Evolutionary conservation across 495 filamentous ascomycete genomes (phyloP), one percentile per base, ranked within the genome.

Genomic region (Glarea lozoyensis): DNA sequence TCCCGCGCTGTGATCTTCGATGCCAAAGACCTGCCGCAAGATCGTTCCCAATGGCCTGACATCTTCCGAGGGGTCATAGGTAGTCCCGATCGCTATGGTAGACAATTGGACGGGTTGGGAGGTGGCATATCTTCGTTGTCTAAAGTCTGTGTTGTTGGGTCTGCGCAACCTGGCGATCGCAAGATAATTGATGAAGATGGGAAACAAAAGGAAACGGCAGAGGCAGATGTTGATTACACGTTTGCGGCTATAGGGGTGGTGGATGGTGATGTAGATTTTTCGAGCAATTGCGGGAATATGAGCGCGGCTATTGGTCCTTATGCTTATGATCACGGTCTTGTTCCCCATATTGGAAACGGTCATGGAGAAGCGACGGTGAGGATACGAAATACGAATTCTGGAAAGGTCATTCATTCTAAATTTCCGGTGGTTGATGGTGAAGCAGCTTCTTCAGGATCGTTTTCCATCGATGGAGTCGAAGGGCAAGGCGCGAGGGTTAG

Each of bases 201-300:
- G n/a, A n/a, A n/a, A n/a, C n/a, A n/a, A n/a, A n/a, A n/a, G n/a
- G n/a, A n/a, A n/a, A n/a, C n/a, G n/a, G n/a, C n/a, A n/a, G 73
- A 75, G 33, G 74, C 74, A 0, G 79, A 86, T 41, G 64, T 86
- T 13, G 82, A 87, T 37, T 87, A 80, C 49, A 86, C 81, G 0
- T 87, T 87, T 46, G 73, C 79, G 2, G 75, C 79, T 18, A 67
- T 87, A 1, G 81, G 81, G 0, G 67, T 87, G 40, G 65, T 65
- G 32, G 70, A 76, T 43, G 62, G 58, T 7, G 54, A 60, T 11
- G 64, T 86, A 2, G 82, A 87, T 56, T 72, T 75, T 45, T 75
- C 74, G 1, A 76, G 79, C 10, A 87, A 85, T 53, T 87, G 82
- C 49, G 83, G 83, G 6, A 87, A 86, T 48, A 84, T 87, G 80